Base-by-base conservation (phyloP, 2,329 filamentous ascomycete genomes). In the Didymella glomerata region DNA sequence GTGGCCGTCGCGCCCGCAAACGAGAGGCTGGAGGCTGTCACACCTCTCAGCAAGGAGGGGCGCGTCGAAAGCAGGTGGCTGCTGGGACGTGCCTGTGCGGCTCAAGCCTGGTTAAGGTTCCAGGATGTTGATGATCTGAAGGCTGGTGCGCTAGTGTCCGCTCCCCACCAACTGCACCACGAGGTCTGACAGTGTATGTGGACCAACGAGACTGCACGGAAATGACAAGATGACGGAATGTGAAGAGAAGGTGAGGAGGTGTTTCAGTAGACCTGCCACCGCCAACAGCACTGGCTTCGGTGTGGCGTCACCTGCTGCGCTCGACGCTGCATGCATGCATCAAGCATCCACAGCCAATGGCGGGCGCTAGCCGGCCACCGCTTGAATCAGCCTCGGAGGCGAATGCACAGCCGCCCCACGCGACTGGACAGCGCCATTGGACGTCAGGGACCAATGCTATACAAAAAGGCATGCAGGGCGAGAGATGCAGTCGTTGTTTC, bases 261-360 rank as follows among this genome's bases (percentile, higher is more conserved):
- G 73, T 76, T 75, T 75, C 72, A 76, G 57, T 61, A 54, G 46
- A 44, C 48, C 54, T 59, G 63, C 65, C 60, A 63, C 62, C 45
- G 49, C 53, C 48, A 55, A 61, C 56, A 65, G 56, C 51, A 69
- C 65, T 69, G 71, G 68, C 50, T 66, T 72, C 14, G 66, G 58
- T 67, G 73, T 74, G 71, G 72, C 74, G 67, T 60, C 66, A 65
- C 66, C 68, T 67, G 68, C 55, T 51, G 59, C 61, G 49, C 61
- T 55, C 48, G 54, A 65, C 61, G 54, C 61, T 60, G 70, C 69
- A 69, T 67, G 62, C 66, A 60, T 57, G 48, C 45, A 53, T 40
- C 38, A 20, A 41, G 24, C 30, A 10, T 10, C 24, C 24, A 2
- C 27, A 47, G 46, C 56, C 72, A 76, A 76, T 76, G 58, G 62